A percentile compares a stretch with the other conserved stretches of the same genome.
Evolutionary conservation across 2,329 filamentous ascomycete genomes (phyloP).

Genomic region (Fusarium lateritium): DNA sequence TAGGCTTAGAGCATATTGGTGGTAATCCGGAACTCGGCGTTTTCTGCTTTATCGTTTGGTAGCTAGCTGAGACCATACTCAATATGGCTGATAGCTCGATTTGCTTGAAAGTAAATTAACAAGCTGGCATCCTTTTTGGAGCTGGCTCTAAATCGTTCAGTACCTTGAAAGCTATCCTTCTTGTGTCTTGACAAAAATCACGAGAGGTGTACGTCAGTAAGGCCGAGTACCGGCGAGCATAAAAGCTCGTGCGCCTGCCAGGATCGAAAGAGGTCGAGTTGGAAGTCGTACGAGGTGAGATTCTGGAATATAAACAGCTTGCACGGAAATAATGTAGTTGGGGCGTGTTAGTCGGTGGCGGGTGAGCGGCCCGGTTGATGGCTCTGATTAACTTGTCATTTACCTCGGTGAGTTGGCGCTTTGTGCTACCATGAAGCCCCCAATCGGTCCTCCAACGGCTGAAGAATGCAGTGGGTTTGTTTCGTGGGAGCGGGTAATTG

Average conservation of each 20-base stretch:
- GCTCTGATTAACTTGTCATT: conserved; percentile 2
- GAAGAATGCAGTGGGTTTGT: background rate
- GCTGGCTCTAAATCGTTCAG: conserved; percentile 29
- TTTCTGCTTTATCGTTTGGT: conserved; percentile 28
- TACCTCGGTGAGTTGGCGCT: conserved; percentile 10
- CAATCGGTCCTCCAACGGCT: background rate
- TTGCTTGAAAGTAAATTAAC: conserved; percentile 10
- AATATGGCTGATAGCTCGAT: conserved; percentile 14
- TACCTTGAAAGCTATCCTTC: background rate
- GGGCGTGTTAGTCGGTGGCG: conserved; percentile 16
- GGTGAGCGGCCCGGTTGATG: conserved; percentile 20
- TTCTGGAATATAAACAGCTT: conserved; percentile 14
- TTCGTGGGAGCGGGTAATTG: conserved; percentile 10
- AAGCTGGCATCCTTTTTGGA: conserved; percentile 20
- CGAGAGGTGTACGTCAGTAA: conserved; percentile 2
- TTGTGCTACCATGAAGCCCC: background rate
- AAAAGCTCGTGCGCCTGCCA: conserved; percentile 5
- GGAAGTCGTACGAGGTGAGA: conserved; percentile 40
- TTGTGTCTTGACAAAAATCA: background rate
- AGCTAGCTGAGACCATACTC: conserved; percentile 13
- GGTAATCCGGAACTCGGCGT: conserved; percentile 37
- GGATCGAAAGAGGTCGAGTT: conserved; percentile 32
- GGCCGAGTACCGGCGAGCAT: conserved; percentile 11
- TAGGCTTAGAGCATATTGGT: conserved; percentile 28
- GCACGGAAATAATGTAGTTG: conserved; percentile 1